Conservation (phyloP, 257 asterid genomes). For the Nicotiana knightiana region DNA sequence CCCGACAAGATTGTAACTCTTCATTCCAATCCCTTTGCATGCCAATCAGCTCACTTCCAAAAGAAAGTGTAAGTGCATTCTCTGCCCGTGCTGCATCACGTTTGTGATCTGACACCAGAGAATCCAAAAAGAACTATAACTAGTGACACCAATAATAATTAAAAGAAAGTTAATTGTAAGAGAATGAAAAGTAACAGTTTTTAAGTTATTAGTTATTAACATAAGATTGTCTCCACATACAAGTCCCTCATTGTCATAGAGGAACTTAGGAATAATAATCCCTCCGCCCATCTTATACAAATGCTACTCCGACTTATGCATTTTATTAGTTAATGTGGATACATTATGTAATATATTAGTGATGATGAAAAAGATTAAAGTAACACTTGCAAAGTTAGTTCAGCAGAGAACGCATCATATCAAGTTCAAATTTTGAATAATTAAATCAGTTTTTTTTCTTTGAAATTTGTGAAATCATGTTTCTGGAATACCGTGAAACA, state of each 20-base stretch:
- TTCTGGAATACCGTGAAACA: background rate
- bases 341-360: background rate
- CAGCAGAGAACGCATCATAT: background rate
- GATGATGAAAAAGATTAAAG: background rate
- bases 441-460: background rate
- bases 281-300: background rate
- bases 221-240: background rate
- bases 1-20: constrained; percentile 91
- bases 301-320: background rate
- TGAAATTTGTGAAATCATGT: background rate
- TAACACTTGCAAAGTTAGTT: background rate
- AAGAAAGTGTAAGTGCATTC: constrained; percentile 69
- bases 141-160: background rate
- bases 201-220: background rate
- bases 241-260: background rate
- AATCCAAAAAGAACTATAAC: background rate
- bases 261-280: background rate
- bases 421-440: background rate
- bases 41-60: constrained; percentile 96
- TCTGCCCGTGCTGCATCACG: constrained; percentile 98
- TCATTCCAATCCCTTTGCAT: constrained; percentile 99
- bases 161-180: background rate
- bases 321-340: background rate
- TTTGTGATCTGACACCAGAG: constrained; percentile 63
- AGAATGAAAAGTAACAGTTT: background rate